phyloP scores from a whole-genome alignment of 1,284 basidiomycete species.

The Volvariella surrecta region DNA sequence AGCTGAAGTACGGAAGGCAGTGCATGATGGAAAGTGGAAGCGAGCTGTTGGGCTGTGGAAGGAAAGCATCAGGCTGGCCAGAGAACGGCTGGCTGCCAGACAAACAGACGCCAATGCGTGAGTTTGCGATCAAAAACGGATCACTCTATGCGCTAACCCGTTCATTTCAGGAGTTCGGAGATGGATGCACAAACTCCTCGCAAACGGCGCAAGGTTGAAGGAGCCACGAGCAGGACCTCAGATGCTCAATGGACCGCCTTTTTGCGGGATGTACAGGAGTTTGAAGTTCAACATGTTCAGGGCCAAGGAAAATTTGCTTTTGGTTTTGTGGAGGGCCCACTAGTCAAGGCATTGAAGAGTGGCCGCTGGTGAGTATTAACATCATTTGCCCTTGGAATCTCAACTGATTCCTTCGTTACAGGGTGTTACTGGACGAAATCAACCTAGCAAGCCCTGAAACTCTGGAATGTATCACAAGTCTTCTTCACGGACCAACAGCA shows the following conservation, averaged over 20 bases:
- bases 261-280: slow-evolving; percentile 65
- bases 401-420: slow-evolving; percentile 21
- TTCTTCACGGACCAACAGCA: slow-evolving; percentile 79
- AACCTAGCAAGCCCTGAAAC: slow-evolving; percentile 95
- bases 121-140: slow-evolving; percentile 1
- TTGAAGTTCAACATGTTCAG: slow-evolving; percentile 81
- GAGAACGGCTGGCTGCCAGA: slow-evolving; percentile 39
- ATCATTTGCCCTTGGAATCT: slow-evolving; percentile 3
- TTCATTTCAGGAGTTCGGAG: slow-evolving; percentile 11
- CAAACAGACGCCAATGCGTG: not conserved
- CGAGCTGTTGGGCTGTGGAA: slow-evolving; percentile 80
- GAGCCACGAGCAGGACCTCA: slow-evolving; percentile 32
- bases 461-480: slow-evolving; percentile 83
- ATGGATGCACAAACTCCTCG: slow-evolving; percentile 42
- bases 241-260: slow-evolving; percentile 69
- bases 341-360: slow-evolving; percentile 84
- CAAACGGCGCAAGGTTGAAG: slow-evolving; percentile 70
- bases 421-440: slow-evolving; percentile 94
- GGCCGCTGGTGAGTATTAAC: slow-evolving; percentile 76
- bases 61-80: slow-evolving; percentile 68
- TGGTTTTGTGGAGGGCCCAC: slow-evolving; percentile 91
- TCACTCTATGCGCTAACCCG: slow-evolving; percentile 1
- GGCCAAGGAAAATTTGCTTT: slow-evolving; percentile 88
- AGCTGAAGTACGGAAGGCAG: slow-evolving; percentile 77
- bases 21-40: slow-evolving; percentile 82